Base-by-base conservation (phyloP, 2,329 filamentous ascomycete species). In the Diaporthe longicolla region DNA sequence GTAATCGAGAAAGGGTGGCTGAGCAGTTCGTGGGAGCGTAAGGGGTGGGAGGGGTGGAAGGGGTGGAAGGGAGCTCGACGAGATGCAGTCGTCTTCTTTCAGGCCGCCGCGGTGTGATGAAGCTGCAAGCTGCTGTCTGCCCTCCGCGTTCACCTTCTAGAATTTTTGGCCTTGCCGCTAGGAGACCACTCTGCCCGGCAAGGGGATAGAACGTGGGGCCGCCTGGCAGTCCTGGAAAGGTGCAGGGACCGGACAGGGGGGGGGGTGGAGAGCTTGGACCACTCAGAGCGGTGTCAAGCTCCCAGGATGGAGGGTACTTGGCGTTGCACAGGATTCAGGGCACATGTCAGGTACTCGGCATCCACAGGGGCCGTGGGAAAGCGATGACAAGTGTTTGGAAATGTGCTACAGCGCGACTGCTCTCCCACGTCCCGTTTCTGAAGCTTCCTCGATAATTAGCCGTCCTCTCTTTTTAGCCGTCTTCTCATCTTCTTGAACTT, bases 81-180 rank as follows among this genome's bases (percentile, higher is more conserved):
- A 24, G 65, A 40, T 45, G 72, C 58, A 59, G 68, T 59, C 52
- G 45, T 54, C 29, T 63, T 57, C 21, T 66, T 66, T 66, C 50
- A 59, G 69, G 55, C 48, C 50, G 55, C 55, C 48, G 32, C 24
- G 59, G 61, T 52, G 40, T 68, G 50, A 32, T 48, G 43, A 65
- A 71, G 63, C 71, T 48, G 45, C 45, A 48, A 48, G 45, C 45
- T 48, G 45, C 45, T 66, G 63, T 52, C 24, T 32, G 45, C 45
- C 7, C 48, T 61, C 45, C 57, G 70, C 48, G 45, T 52, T 24
- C 58, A 40, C 57, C 58, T 48, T 48, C 45, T 71, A 70, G 71
- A 73, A 70, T 61, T 73, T 73, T 73, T 73, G 71, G 71, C 71
- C 45, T 59, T 66, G 63, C 63, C 63, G 63, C 63, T 66, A 66